phyloP scores from a whole-genome alignment of 257 asterid genomes.

The Vinca minor region DNA sequence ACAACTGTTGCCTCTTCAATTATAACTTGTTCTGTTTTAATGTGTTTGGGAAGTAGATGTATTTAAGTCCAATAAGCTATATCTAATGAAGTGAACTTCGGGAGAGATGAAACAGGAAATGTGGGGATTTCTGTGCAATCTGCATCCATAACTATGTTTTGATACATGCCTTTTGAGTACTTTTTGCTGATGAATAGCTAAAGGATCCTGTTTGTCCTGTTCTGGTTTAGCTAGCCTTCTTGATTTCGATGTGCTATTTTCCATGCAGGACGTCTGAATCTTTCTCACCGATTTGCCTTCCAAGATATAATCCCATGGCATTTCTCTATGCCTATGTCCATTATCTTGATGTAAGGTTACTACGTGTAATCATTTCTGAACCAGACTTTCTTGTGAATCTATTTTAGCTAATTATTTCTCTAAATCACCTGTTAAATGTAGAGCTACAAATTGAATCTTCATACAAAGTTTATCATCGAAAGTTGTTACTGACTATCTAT shows the following conservation, averaged over 20 bases:
- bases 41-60: background rate
- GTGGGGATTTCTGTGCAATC: background rate
- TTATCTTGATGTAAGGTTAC: slow-evolving; percentile 78
- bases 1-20: background rate
- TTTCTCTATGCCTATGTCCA: slow-evolving; percentile 96
- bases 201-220: background rate
- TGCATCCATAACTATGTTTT: background rate
- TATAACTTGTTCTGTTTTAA: background rate
- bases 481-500: background rate
- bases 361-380: background rate
- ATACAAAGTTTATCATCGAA: background rate
- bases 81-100: background rate
- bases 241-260: slow-evolving; percentile 9
- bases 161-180: background rate
- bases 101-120: background rate
- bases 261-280: slow-evolving; percentile 82
- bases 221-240: background rate
- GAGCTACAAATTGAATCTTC: background rate
- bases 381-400: background rate
- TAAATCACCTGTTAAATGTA: background rate
- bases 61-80: background rate
- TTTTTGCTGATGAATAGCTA: background rate
- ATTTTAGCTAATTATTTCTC: background rate
- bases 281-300: slow-evolving; percentile 97
- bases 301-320: slow-evolving; percentile 92